Conservation (phyloP, 179 eudicot genomes). For the Corrigiola litoralis region DNA sequence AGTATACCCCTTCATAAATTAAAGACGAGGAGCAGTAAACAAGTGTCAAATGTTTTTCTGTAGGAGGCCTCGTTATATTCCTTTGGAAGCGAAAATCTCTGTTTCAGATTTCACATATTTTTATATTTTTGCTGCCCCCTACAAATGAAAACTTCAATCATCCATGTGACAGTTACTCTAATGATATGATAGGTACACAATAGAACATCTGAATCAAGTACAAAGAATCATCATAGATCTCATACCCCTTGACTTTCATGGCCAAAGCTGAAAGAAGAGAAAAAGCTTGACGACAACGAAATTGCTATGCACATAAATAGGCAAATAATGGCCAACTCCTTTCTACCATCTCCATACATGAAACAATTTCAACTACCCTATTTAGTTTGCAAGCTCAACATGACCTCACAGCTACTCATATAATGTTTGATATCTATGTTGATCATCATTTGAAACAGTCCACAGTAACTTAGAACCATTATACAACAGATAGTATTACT, state of each 20-base stretch:
- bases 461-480: no score
- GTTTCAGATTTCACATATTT: not conserved
- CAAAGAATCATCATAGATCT: not conserved
- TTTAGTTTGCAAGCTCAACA: no score
- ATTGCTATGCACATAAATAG: no score
- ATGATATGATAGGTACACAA: not conserved
- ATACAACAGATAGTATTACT: no score
- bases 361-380: no score
- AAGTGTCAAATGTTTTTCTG: not conserved
- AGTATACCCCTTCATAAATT: not conserved
- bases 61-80: not conserved
- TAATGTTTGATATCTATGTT: no score
- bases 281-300: not conserved
- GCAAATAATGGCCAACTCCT: no score
- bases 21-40: not conserved
- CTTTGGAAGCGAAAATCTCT: not conserved
- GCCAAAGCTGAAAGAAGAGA: not conserved
- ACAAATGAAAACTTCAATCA: not conserved
- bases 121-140: not conserved
- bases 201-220: not conserved
- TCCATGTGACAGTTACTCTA: not conserved
- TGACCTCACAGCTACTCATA: no score
- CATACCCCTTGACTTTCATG: not conserved
- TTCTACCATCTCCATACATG: no score
- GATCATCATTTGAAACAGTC: no score